These are phyloP conservation scores for Solanum lycopersicoides DNA, from an alignment of 257 asterid species.

Conservation along the genomic window DNA sequence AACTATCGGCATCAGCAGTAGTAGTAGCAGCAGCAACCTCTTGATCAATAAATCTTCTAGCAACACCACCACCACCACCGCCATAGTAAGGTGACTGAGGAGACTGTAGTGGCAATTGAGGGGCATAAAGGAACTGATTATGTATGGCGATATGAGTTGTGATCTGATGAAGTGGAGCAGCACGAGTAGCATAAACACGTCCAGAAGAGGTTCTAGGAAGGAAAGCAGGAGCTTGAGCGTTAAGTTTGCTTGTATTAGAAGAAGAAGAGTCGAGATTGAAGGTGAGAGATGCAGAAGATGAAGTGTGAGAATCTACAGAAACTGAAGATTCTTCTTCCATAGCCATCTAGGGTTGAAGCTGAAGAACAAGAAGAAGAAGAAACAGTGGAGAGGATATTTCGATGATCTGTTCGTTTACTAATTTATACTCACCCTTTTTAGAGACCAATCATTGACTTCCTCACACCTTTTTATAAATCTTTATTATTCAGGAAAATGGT, in stretches of 20 bases:
- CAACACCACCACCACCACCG: constrained; percentile 15
- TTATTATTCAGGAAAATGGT: fast-evolving
- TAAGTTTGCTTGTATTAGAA: constrained; percentile 26
- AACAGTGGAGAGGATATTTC: background rate
- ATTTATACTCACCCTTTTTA: background rate
- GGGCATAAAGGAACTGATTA: background rate
- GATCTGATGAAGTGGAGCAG: background rate
- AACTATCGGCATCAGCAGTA: background rate
- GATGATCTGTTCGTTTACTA: background rate
- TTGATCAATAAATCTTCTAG: constrained; percentile 21
- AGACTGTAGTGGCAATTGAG: background rate
- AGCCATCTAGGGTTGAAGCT: background rate
- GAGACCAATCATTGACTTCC: background rate
- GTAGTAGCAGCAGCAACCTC: constrained; percentile 16
- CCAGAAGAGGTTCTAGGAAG: constrained; percentile 37
- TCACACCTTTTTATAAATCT: background rate
- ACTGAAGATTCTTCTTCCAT: background rate
- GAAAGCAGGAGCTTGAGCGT: constrained; percentile 80
- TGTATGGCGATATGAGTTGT: background rate
- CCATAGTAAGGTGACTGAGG: constrained; percentile 31
- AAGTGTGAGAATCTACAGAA: background rate
- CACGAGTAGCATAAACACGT: background rate
- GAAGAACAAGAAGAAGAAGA: background rate
- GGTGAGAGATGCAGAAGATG: background rate
- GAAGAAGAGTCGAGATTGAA: background rate